Conservation (phyloP, 2,329 filamentous ascomycete species). For the Fusarium sp. region DNA sequence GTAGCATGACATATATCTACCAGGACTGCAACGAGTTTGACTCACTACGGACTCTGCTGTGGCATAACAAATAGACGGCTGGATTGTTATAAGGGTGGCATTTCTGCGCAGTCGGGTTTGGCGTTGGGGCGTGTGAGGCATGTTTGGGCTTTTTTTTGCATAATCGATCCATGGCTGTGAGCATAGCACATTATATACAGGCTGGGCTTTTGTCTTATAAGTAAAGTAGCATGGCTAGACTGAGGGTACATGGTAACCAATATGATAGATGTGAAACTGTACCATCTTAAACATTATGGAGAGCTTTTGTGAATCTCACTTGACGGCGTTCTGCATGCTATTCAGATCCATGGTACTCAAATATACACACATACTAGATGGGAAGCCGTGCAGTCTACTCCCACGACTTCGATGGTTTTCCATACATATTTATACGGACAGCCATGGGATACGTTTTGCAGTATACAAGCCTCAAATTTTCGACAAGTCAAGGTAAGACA, state of each 20-base stretch:
- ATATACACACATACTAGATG: background rate
- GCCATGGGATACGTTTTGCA: background rate
- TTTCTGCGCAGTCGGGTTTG: constrained; percentile 33
- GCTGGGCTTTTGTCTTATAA: constrained; percentile 21
- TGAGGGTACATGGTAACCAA: constrained; percentile 20
- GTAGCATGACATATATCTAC: constrained; percentile 98
- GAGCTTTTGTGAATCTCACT: background rate
- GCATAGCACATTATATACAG: constrained; percentile 20
- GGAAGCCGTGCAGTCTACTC: background rate
- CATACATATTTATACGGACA: background rate
- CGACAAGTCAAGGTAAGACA: background rate
- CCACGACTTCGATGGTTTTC: background rate
- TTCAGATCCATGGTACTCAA: background rate
- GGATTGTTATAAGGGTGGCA: background rate
- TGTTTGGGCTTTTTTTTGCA: constrained; percentile 37
- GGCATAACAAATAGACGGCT: constrained; percentile 78
- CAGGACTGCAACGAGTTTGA: constrained; percentile 91
- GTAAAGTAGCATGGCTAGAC: constrained; percentile 30
- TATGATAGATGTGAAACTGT: constrained; percentile 23
- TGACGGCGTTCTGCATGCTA: background rate
- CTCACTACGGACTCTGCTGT: constrained; percentile 83
- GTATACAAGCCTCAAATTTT: background rate
- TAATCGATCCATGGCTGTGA: constrained; percentile 20
- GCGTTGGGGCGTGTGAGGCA: constrained; percentile 31
- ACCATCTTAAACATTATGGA: background rate